Conservation (phyloP, 495 filamentous ascomycete species). For the Penicillium robsamsonii region DNA sequence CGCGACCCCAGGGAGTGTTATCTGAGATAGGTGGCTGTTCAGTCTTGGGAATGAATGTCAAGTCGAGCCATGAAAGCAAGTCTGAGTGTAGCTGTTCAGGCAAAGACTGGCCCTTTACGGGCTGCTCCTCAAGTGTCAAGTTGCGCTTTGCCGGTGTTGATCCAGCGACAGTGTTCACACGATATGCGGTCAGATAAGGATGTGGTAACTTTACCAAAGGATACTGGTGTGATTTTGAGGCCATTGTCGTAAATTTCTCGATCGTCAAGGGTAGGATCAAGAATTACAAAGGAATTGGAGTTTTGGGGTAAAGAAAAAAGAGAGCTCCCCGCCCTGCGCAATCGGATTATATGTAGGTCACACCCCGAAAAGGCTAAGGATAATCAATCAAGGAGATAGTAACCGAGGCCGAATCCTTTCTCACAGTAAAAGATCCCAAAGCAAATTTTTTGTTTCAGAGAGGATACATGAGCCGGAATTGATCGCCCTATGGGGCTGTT, state of each 20-base stretch:
- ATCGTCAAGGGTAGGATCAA: not conserved
- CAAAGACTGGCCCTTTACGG: conserved; percentile 24
- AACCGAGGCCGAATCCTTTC: conserved; percentile 5
- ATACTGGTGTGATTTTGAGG: conserved; percentile 20
- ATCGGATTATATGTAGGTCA: conserved; percentile 8
- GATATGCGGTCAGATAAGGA: conserved; percentile 31
- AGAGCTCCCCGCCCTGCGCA: not conserved
- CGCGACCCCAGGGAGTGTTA: conserved; percentile 48
- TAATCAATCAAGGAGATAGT: conserved; percentile 3
- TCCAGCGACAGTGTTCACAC: conserved; percentile 26
- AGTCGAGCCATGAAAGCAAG: conserved; percentile 33
- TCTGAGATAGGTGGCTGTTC: conserved; percentile 33
- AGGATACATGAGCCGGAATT: not conserved
- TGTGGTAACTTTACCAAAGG: conserved; percentile 33
- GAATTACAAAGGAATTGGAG: not conserved
- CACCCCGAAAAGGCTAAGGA: conserved; percentile 5
- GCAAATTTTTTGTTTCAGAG: not conserved
- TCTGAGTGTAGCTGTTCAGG: conserved; percentile 34
- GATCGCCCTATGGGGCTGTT: not conserved
- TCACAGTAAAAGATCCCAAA: not conserved
- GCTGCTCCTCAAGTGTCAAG: conserved; percentile 30
- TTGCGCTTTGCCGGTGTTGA: conserved; percentile 23
- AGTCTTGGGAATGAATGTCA: conserved; percentile 23
- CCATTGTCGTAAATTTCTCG: conserved; percentile 15
- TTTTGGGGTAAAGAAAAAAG: not conserved